phyloP scores from a whole-genome alignment of 768 basidiomycete genomes.

The Fistulinella prunicolor region DNA sequence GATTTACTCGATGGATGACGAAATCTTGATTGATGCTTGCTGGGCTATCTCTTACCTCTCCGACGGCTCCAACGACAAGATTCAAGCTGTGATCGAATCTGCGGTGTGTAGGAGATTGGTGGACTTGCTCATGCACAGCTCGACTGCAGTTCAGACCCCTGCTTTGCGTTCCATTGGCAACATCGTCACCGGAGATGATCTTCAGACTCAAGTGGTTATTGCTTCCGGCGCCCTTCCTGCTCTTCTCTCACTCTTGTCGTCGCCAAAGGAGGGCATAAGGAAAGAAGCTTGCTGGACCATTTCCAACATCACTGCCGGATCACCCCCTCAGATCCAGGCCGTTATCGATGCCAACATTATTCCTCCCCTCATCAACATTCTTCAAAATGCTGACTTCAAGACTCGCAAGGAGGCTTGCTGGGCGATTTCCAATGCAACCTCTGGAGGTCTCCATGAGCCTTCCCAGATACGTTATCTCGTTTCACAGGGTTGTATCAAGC shows the following conservation, averaged over 20 bases:
- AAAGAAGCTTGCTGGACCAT: slow-evolving; percentile 99
- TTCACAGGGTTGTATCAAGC: slow-evolving; percentile 97
- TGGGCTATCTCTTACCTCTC: slow-evolving; percentile 99
- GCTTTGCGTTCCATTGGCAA: slow-evolving; percentile 98
- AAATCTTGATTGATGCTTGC: slow-evolving; percentile 98
- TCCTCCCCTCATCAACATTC: slow-evolving; percentile 97
- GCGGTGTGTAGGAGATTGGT: slow-evolving; percentile 97
- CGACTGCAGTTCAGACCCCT: slow-evolving; percentile 95
- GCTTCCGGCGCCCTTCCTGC: slow-evolving; percentile 97
- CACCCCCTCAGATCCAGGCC: slow-evolving; percentile 93
- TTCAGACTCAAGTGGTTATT: slow-evolving; percentile 98
- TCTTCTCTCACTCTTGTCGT: slow-evolving; percentile 86
- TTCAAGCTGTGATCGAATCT: slow-evolving; percentile 98
- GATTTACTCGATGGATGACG: slow-evolving; percentile 98
- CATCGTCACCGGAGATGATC: slow-evolving; percentile 98
- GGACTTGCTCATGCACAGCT: slow-evolving; percentile 92
- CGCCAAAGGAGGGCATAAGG: slow-evolving; percentile 97
- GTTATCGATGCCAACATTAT: slow-evolving; percentile 98
- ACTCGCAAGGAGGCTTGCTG: slow-evolving; percentile 99
- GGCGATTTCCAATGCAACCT: slow-evolving; percentile 99
- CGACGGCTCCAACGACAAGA: slow-evolving; percentile 98
- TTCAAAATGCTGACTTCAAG: slow-evolving; percentile 98
- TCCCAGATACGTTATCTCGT: slow-evolving; percentile 98
- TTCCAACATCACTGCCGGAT: slow-evolving; percentile 97
- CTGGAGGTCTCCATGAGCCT: slow-evolving; percentile 95